Conservation (phyloP, 2,329 filamentous ascomycete species). For the Epichloe amarillans region DNA sequence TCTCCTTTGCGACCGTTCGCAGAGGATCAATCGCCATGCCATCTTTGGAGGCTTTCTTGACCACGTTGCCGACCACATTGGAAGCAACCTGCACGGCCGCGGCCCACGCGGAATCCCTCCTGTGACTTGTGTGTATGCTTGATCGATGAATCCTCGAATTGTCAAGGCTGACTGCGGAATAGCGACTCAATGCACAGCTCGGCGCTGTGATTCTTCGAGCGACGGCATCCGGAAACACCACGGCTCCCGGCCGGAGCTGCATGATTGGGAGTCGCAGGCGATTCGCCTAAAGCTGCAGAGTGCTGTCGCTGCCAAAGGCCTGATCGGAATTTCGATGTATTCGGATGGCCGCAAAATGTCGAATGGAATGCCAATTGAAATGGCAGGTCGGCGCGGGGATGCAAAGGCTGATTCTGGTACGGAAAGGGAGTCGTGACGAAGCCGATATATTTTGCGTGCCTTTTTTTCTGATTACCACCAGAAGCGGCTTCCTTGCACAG, state of each 20-base stretch:
- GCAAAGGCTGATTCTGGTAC: neutral
- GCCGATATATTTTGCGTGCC: constrained; percentile 8
- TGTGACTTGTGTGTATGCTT: constrained; percentile 29
- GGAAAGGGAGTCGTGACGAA: neutral
- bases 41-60: constrained; percentile 47
- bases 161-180: constrained; percentile 17
- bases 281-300: neutral
- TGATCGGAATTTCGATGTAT: neutral
- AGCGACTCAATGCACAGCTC: constrained; percentile 19
- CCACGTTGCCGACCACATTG: constrained; percentile 56
- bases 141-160: constrained; percentile 17
- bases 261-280: constrained; percentile 19
- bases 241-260: constrained; percentile 42
- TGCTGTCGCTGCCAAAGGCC: neutral
- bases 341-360: neutral
- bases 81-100: constrained; percentile 59
- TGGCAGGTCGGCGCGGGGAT: neutral
- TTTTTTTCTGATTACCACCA: neutral
- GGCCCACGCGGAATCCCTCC: constrained; percentile 53
- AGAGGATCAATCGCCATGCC: constrained; percentile 75
- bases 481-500: neutral
- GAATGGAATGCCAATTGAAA: neutral
- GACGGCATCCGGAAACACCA: constrained; percentile 31
- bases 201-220: constrained; percentile 15
- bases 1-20: constrained; percentile 83